Evolutionary conservation across 345 rosid species (phyloP), one percentile per base, ranked within the genome.

Genomic region (Chamaenerion angustifolium): DNA sequence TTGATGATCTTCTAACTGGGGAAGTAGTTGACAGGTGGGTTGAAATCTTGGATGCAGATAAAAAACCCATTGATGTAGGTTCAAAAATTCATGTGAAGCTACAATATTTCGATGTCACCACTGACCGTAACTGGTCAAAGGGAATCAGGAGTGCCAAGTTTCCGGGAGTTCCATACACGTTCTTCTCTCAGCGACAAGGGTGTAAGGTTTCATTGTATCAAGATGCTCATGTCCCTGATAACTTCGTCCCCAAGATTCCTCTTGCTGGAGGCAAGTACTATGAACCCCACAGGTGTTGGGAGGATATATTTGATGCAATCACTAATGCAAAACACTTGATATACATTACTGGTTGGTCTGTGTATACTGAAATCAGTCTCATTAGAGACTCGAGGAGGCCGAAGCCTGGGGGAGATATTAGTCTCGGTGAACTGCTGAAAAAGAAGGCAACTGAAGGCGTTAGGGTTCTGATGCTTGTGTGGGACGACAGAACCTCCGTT

Each of bases 131-230:
- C 11, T 56, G 60, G 60, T 40, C 42, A 8, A 46, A 14, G 17
- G 60, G 60, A 21, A 56, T 56, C 51, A 19, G 27, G 3, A 56
- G 46, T 21, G 41, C 52, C 11, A 19, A 40, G 27, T 56, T 35
- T 11, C 44, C 42, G 16, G 60, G 60, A 8, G 60, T 56, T 11
- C 60, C 60, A 10, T 45, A 72, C 31, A 65, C 77, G n/a, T 72
- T 55, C 63, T 72, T 42, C 49, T 48, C 65, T n/a, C 73, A 68
- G 65, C 61, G 77, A 31, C 46, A 48, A 37, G 73, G 73, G 18
- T 68, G 77, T 31, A 68, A 53, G 40, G 77, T 72, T 49, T 61
- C 74, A 10, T 58, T 72, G n/a, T 72, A 68, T 63, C 71, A 68
- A 49, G 77, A 68, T 49, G 68, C 77, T 43, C 77, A 72, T 45